Evolutionary conservation across 495 filamentous ascomycete genomes (phyloP), one percentile per base, ranked within the genome.

Genomic region (Penicillium simplicissimum): DNA sequence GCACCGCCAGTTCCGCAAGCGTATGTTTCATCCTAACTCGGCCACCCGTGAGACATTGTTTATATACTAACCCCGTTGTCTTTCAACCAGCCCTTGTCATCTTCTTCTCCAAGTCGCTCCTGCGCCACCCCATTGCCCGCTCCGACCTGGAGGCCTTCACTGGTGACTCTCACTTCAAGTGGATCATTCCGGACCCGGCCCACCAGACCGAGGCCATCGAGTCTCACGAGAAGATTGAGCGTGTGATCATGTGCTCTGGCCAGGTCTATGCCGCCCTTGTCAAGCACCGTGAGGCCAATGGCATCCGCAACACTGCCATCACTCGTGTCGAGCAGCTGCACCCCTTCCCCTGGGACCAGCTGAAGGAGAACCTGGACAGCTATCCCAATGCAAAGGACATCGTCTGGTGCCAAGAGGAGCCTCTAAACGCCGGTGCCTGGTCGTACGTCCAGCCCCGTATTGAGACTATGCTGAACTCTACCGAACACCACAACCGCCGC

Each of bases 1-100:
- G 87, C 93, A 98, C 84, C 84, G 95, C 60, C 95, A 98, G 78
- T 98, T 98, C 89, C 87, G 95, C 74, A 98, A 98, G 81, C 95
- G 91, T 95, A 86, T 83, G 90, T 85, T 45, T 33, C 17, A 37
- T 17, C 19, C 51, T 33, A 13, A 53, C 21, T 21, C 34, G 37
- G 19, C 28, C 25, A 7, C 7, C 49, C 28, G 52, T 38, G 35
- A 11, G 35, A 36, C 40, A 3, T 31, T n/a, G n/a, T n/a, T 19
- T 0, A 8, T 38, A 53, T 67, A 64, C 81, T 86, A 68, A 85
- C 71, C 28, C 35, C 38, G 6, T 8, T 14, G 15, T 28, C 23
- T 37, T 37, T 11, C 21, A 48, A 58, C 19, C 67, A 96, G 91
- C 95, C 58, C 85, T 98, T 52, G 85, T 98, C 66, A 85, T 96